Evolutionary conservation across 163 green algal species (phyloP), one percentile per base, ranked within the genome.

Genomic region (Chloromonas sp.): DNA sequence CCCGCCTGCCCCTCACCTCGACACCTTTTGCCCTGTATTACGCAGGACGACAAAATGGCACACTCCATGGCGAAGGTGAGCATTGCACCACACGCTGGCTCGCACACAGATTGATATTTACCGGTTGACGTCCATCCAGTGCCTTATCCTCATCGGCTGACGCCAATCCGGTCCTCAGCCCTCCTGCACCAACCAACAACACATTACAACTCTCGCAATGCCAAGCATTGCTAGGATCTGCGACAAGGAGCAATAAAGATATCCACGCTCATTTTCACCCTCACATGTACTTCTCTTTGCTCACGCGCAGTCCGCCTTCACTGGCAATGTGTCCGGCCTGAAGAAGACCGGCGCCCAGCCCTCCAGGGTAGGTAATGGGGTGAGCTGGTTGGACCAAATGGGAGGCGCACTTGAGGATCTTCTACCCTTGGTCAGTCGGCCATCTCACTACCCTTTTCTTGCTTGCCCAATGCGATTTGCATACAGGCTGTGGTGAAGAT

Each of bases 301-400:
- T 70, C 1, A 1, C n/a, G 15, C 58, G 84, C 84, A 87, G 84
- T 82, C 84, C 70, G 84, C 84, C 84, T 84, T 87, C 79, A 87
- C 84, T 60, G 84, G 84, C 79, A 87, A 81, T 78, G 61, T 84
- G 81, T 77, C 81, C 61, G 81, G 81, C 61, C 81, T 84, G 2
- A 84, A 84, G 81, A 84, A 84, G 71, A 79, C 71, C 71, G 71
- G 71, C 71, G 71, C 71, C 71, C 71, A 79, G 71, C 71, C 71
- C 71, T 79, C 71, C 13, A 36, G 71, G 71, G 71, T 79, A 14
- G 13, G 71, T 58, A 11, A 5, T 11, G 66, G 5, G 36, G 36
- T 36, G 36, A 36, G 36, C 36, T 36, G 36, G 36, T 36, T 36
- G 36, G 36, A 36, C 36, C 36, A 36, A 36, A 36, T 36, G 36